Conservation (phyloP, 2,329 filamentous ascomycete species). For the Trichoderma gracile region DNA sequence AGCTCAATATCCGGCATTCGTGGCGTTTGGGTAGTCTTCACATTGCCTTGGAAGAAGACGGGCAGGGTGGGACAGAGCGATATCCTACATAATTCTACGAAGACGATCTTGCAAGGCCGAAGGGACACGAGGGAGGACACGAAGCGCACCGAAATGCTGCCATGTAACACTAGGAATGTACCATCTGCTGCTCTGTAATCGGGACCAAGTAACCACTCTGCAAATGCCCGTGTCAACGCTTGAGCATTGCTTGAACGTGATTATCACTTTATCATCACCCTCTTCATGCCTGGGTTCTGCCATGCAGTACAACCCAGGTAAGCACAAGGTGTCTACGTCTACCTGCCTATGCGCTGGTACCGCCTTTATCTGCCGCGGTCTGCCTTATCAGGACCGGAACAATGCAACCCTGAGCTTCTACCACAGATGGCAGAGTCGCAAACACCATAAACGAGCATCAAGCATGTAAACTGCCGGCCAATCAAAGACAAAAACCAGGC, state of each 20-base stretch:
- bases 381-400: not conserved
- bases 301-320: slow-evolving; percentile 3
- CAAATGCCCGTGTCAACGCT: not conserved
- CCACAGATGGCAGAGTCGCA: not conserved
- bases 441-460: not conserved
- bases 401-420: not conserved
- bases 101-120: not conserved
- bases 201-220: slow-evolving; percentile 18
- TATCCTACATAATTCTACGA: slow-evolving; percentile 5
- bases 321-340: slow-evolving; percentile 4
- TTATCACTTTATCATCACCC: not conserved
- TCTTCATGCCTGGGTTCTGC: not conserved
- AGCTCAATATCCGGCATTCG: slow-evolving; percentile 31
- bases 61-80: not conserved
- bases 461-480: not conserved
- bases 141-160: slow-evolving; percentile 3
- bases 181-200: slow-evolving; percentile 16
- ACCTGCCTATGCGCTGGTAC: slow-evolving; percentile 10
- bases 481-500: not conserved
- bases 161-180: slow-evolving; percentile 26
- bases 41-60: not conserved
- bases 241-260: not conserved
- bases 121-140: not conserved
- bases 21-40: slow-evolving; percentile 31
- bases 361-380: not conserved